Base-by-base conservation (phyloP, 1,139 yeast genomes). In the Blastobotrys apis region DNA sequence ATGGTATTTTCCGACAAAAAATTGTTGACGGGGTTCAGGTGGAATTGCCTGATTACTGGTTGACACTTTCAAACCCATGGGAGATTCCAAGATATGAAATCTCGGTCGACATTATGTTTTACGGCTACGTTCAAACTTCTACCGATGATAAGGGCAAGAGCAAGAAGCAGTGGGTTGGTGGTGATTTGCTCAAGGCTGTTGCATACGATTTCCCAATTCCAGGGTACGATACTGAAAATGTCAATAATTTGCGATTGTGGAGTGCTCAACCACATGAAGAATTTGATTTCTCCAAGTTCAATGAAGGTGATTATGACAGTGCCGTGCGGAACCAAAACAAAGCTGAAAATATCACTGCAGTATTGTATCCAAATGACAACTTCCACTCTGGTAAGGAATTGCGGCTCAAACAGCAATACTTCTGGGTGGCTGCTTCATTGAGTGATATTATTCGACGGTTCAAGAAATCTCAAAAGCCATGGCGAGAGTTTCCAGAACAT, bases 201-300 rank as follows among this genome's bases (percentile, higher is more conserved):
- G 95, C 96, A n/a, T 83, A 81, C 49, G 97, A 90, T 66, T 84
- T 81, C 75, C 97, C 97, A 22, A 81, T 88, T 46, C 97, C 97
- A 4, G 97, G 97, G 44, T 88, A 77, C 64, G 80, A 81, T 59
- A 86, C 95, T 40, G 69, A 73, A 32, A 86, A 85, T 58, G 94
- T 92, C 56, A 88, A 87, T 70, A 90, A 88, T 63, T 75, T 90
- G 68, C 78, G 97, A 65, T 69, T 90, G 58, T 90, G 97, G 97
- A 77, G 86, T 52, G 84, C 95, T 25, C 79, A 78, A 63, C 97
- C 97, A 51, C 84, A 95, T 27, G 75, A 84, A 40, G 96, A 88
- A 66, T 90, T 90, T 65, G 97, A 90, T 68, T 90, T 90, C 65
- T 79, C 80, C 58, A 87, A 86, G 68, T 90, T 90, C 70, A 90